Conservation (phyloP, 2,329 filamentous ascomycete genomes). For the Colletotrichum gloeosporioides region DNA sequence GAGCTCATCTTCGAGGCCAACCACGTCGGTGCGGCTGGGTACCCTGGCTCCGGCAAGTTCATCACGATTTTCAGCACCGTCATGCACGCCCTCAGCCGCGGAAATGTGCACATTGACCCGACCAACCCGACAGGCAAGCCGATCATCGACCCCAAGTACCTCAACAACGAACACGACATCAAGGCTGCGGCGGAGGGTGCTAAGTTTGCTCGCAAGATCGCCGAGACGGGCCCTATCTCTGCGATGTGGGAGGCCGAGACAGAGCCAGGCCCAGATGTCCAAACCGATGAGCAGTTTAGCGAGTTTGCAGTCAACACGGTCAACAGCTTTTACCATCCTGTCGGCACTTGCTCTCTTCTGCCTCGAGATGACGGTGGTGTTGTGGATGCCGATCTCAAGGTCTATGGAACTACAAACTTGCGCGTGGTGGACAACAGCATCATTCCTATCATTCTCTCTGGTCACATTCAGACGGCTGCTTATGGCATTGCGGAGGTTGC, state of each 20-base stretch:
- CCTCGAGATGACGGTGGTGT: slow-evolving; percentile 43
- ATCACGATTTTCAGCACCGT: slow-evolving; percentile 17
- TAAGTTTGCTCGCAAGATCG: slow-evolving; percentile 26
- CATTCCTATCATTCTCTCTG: slow-evolving; percentile 49
- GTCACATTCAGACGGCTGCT: slow-evolving; percentile 49
- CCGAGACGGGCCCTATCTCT: slow-evolving; percentile 4
- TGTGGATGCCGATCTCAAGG: slow-evolving; percentile 41
- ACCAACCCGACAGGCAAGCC: slow-evolving; percentile 33
- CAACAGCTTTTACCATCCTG: slow-evolving; percentile 37
- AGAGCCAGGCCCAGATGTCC: slow-evolving; percentile 5
- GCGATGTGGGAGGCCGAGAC: slow-evolving; percentile 8
- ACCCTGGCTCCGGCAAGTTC: slow-evolving; percentile 28
- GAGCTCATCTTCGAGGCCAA: slow-evolving; percentile 35
- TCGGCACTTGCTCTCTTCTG: slow-evolving; percentile 46
- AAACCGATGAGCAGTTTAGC: slow-evolving; percentile 10
- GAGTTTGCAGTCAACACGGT: slow-evolving; percentile 1
- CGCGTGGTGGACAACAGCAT: slow-evolving; percentile 48
- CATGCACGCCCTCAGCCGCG: slow-evolving; percentile 27
- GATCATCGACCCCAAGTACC: slow-evolving; percentile 29
- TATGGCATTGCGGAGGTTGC: slow-evolving; percentile 52
- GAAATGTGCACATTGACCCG: slow-evolving; percentile 28
- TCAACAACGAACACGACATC: slow-evolving; percentile 35
- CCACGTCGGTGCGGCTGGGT: slow-evolving; percentile 32
- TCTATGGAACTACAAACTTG: slow-evolving; percentile 47
- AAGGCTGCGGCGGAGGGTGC: slow-evolving; percentile 32